Evolutionary conservation across 495 filamentous ascomycete species (phyloP).

Genomic region (Pseudevernia furfuracea): DNA sequence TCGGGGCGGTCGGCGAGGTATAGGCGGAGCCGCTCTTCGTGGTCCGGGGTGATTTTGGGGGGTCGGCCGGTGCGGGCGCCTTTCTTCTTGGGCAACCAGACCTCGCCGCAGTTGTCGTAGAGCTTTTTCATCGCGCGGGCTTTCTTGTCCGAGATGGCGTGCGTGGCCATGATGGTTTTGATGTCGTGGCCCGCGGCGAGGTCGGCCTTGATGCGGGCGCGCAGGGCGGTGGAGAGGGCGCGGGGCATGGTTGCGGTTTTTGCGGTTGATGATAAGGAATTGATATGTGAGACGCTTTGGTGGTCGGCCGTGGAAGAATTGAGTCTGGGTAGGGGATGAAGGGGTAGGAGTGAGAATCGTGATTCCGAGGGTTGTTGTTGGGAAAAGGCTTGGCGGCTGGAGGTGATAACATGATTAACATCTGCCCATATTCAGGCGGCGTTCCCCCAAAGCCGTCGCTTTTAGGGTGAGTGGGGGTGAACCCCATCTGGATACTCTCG

Average conservation of each 20-base stretch:
- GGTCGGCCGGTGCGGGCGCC: conserved; percentile 16
- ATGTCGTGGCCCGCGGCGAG: conserved; percentile 8
- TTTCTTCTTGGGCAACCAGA: conserved; percentile 7
- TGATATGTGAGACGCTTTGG: too few species aligned
- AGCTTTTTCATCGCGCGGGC: conserved; percentile 19
- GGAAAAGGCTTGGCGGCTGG: too few species aligned
- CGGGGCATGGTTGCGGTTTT: conserved; percentile 13
- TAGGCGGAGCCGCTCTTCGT: conserved; percentile 14
- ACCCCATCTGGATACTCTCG: too few species aligned
- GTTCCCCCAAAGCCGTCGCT: too few species aligned
- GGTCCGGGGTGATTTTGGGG: conserved; percentile 13
- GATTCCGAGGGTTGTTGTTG: too few species aligned
- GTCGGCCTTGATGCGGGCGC: conserved; percentile 20
- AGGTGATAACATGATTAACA: too few species aligned
- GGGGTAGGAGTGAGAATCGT: too few species aligned
- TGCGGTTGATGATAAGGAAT: too few species aligned
- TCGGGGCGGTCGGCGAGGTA: conserved; percentile 22
- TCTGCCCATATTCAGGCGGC: too few species aligned
- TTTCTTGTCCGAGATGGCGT: conserved; percentile 15
- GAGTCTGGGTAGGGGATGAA: too few species aligned
- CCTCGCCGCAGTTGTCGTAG: conserved; percentile 22
- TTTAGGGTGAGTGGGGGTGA: too few species aligned
- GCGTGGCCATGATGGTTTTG: conserved; percentile 6
- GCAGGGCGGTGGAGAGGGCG: conserved; percentile 15
- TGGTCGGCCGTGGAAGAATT: too few species aligned